Percentiles rank a stretch among this genome's conserved stretches.
Conservation (phyloP, 257 asterid genomes). For the Solanum verrucosum region DNA sequence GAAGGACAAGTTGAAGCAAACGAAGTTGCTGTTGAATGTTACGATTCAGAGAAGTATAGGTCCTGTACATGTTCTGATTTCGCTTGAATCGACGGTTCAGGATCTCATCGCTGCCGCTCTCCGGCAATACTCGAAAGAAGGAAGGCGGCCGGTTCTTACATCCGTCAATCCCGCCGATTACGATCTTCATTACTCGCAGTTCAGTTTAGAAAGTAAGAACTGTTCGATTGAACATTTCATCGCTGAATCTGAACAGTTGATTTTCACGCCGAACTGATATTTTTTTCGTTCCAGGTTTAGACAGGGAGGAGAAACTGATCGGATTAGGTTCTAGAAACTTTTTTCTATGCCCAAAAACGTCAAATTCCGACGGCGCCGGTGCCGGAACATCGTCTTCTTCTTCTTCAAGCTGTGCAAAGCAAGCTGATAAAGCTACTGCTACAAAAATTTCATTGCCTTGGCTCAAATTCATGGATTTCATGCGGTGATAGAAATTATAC, state of each 20-base stretch:
- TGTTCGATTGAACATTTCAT: background rate
- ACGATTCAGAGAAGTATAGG: conserved; percentile 79
- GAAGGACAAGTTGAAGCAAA: conserved; percentile 27
- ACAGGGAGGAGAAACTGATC: conserved; percentile 47
- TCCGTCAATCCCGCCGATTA: conserved; percentile 29
- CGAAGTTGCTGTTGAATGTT: conserved; percentile 68
- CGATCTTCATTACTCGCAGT: conserved; percentile 89
- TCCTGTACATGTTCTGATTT: conserved; percentile 58
- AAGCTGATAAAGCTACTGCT: conserved; percentile 29
- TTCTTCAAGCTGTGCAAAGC: conserved; percentile 42
- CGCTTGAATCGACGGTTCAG: conserved; percentile 65
- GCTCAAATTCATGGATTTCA: conserved; percentile 61
- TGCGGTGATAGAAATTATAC: conserved; percentile 16
- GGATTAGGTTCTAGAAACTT: conserved; percentile 77
- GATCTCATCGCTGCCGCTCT: conserved; percentile 63
- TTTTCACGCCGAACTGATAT: background rate
- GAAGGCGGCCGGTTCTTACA: conserved; percentile 39
- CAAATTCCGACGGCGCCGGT: background rate
- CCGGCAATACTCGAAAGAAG: conserved; percentile 63
- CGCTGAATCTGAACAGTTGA: background rate
- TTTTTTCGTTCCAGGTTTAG: conserved; percentile 39
- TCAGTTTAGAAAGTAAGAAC: conserved; percentile 71
- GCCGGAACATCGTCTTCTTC: background rate
- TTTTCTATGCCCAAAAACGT: conserved; percentile 41
- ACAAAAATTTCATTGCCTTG: conserved; percentile 24